Percentiles rank a stretch among this genome's conserved stretches.
phyloP scores from a whole-genome alignment of 148 eudicot species.

The Nepenthes mirabilis region DNA sequence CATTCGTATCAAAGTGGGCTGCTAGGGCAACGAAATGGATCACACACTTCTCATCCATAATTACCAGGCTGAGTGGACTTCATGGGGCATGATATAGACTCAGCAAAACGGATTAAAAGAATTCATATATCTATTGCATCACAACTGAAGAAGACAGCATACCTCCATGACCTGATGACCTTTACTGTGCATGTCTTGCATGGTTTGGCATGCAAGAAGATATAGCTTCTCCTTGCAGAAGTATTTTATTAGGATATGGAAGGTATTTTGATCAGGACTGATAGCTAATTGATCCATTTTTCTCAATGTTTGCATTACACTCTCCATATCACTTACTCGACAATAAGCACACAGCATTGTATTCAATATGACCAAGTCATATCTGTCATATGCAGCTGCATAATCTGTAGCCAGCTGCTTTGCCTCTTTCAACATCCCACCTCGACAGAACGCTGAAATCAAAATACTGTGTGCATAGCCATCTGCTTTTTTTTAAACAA shows the following conservation, averaged over 20 bases:
- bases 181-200: slow-evolving; percentile 76
- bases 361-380: slow-evolving; percentile 73
- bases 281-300: slow-evolving; percentile 79
- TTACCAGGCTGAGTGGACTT: not conserved
- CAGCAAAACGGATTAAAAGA: too few relatives aligned
- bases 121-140: not conserved
- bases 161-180: slow-evolving; percentile 77
- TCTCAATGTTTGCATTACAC: slow-evolving; percentile 69
- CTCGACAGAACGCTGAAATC: slow-evolving; percentile 72
- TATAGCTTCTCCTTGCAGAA: slow-evolving; percentile 73
- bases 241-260: slow-evolving; percentile 61
- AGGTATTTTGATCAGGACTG: slow-evolving; percentile 71
- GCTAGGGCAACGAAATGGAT: too few relatives aligned
- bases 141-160: slow-evolving; percentile 4
- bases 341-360: slow-evolving; percentile 85
- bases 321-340: slow-evolving; percentile 81
- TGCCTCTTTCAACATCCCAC: slow-evolving; percentile 62
- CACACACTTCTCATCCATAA: too few relatives aligned
- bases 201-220: slow-evolving; percentile 64
- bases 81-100: not conserved
- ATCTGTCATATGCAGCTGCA: slow-evolving; percentile 45
- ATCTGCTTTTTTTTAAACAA: slow-evolving; percentile 25
- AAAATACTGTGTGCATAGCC: slow-evolving; percentile 84
- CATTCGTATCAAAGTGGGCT: too few relatives aligned
- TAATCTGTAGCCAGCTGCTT: slow-evolving; percentile 50